Conservation (phyloP, 2,329 filamentous ascomycete species). For the Trichophyton benhamiae region DNA sequence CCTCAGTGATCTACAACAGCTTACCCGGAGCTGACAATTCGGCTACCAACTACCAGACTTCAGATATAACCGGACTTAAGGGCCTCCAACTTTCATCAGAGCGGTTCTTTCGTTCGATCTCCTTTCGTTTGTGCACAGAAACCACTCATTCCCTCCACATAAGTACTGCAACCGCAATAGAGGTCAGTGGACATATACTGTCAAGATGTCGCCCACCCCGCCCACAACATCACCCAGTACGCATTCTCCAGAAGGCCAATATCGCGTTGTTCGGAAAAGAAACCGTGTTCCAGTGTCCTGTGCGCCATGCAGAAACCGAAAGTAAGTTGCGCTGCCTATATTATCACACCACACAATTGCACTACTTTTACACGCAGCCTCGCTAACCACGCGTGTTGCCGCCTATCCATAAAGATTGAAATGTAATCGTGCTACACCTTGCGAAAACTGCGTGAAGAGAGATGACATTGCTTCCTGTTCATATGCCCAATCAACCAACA, state of each 20-base stretch:
- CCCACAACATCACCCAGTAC: constrained; percentile 52
- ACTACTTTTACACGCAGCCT: constrained; percentile 11
- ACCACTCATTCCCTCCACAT: not conserved
- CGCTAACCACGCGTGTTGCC: not conserved
- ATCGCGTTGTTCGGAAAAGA: constrained; percentile 77
- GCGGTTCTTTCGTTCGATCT: not conserved
- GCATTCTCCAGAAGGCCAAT: constrained; percentile 75
- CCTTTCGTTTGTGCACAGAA: not conserved
- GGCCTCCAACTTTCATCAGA: not conserved
- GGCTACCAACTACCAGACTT: not conserved
- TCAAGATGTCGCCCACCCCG: constrained; percentile 29
- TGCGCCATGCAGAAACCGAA: constrained; percentile 78
- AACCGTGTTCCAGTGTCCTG: constrained; percentile 88
- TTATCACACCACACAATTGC: constrained; percentile 5
- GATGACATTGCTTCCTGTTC: constrained; percentile 70
- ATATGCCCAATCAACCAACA: constrained; percentile 71
- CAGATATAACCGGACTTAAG: not conserved
- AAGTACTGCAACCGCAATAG: not conserved
- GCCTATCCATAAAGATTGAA: constrained; percentile 48
- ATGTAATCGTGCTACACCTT: constrained; percentile 83
- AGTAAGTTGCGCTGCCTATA: constrained; percentile 42
- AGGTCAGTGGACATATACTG: not conserved
- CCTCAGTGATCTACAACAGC: not conserved
- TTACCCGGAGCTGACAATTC: not conserved
- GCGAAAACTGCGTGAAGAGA: constrained; percentile 87